phyloP scores from a whole-genome alignment of 768 basidiomycete species.

The Boletus pseudopeckii region DNA sequence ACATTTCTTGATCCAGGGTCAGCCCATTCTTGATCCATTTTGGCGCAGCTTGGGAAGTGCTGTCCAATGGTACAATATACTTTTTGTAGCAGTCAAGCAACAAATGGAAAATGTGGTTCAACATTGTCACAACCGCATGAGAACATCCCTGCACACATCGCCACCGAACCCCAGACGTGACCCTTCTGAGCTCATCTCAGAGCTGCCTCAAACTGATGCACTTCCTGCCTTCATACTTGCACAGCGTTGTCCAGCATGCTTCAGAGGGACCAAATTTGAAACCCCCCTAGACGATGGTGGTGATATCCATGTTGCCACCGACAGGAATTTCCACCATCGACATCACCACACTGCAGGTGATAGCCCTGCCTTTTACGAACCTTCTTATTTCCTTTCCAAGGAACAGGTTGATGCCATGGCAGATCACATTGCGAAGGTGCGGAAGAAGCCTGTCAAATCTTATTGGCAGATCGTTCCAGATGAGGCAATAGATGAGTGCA shows the following conservation, averaged over 20 bases:
- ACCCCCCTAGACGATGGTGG: not conserved
- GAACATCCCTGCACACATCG: too few species aligned
- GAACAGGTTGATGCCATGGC: not conserved
- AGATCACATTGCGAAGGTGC: not conserved
- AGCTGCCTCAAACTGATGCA: too few species aligned
- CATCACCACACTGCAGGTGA: not conserved
- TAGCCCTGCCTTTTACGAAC: not conserved
- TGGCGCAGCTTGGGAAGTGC: too few species aligned
- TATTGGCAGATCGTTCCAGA: not conserved
- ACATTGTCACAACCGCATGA: too few species aligned
- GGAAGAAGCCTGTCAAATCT: too few species aligned
- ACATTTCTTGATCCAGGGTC: too few species aligned
- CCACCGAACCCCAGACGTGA: too few species aligned
- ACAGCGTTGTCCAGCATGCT: not conserved
- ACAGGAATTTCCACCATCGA: not conserved
- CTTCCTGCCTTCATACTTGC: not conserved
- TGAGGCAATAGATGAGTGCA: not conserved
- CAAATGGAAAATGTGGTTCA: too few species aligned
- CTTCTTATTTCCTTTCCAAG: not conserved
- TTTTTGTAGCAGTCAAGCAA: too few species aligned
- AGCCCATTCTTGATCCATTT: too few species aligned
- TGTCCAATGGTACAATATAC: too few species aligned
- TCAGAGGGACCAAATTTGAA: not conserved
- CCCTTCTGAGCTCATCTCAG: too few species aligned
- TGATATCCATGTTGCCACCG: not conserved